Evolutionary conservation across 2,329 filamentous ascomycete species (phyloP).

Genomic region (Passalora sequoiae): DNA sequence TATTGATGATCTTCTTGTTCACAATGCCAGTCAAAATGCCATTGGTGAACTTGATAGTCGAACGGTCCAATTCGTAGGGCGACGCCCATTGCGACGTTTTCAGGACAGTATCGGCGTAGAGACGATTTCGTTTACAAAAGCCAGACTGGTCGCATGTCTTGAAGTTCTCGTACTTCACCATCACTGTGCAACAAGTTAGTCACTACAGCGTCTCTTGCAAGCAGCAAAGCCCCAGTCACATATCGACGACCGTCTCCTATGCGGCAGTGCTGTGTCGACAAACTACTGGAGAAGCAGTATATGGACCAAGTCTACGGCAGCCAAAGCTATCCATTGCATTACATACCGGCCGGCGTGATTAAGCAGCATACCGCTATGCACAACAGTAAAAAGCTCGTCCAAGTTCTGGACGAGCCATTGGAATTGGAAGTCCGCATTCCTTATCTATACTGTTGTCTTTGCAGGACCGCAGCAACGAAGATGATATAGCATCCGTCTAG

Average conservation of each 20-base stretch:
- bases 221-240: too few species aligned
- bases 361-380: slow-evolving; percentile 56
- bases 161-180: slow-evolving; percentile 94
- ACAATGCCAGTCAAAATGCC: slow-evolving; percentile 75
- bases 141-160: slow-evolving; percentile 94
- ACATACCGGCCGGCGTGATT: slow-evolving; percentile 60
- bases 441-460: slow-evolving; percentile 8
- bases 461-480: slow-evolving; percentile 6
- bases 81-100: slow-evolving; percentile 66
- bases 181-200: slow-evolving; percentile 56
- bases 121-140: slow-evolving; percentile 94
- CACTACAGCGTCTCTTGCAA: too few species aligned
- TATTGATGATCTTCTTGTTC: slow-evolving; percentile 67
- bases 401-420: slow-evolving; percentile 49
- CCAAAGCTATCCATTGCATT: too few species aligned
- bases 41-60: slow-evolving; percentile 69
- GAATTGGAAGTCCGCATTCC: slow-evolving; percentile 21
- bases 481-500: too few species aligned
- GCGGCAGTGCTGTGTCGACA: background rate
- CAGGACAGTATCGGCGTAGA: slow-evolving; percentile 72
- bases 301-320: too few species aligned
- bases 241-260: too few species aligned
- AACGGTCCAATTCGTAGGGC: slow-evolving; percentile 70
- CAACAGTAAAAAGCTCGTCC: slow-evolving; percentile 61
- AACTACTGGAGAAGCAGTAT: too few species aligned